Evolutionary conservation across 495 filamentous ascomycete species (phyloP).

Genomic region (Hypomontagnella monticulosa): DNA sequence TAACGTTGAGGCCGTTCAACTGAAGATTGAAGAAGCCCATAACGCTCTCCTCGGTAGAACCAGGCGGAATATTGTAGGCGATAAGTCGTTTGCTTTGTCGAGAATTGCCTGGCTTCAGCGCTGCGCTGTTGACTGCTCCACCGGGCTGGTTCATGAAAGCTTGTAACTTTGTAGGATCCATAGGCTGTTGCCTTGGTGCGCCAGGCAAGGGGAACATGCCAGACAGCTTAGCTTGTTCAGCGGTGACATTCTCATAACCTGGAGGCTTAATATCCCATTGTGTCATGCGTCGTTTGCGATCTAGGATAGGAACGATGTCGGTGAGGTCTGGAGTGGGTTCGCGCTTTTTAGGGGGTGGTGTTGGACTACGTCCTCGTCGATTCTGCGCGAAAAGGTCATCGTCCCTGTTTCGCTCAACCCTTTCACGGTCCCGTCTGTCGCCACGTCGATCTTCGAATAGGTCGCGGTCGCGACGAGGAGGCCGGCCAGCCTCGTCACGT

Average conservation of each 20-base stretch:
- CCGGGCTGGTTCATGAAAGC: constrained; percentile 93
- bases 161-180: constrained; percentile 94
- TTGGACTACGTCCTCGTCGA: constrained; percentile 75
- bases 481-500: constrained; percentile 71
- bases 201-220: constrained; percentile 99
- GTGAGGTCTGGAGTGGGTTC: constrained; percentile 97
- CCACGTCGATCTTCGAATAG: constrained; percentile 72
- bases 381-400: constrained; percentile 66
- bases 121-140: constrained; percentile 72
- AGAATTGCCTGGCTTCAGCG: constrained; percentile 90
- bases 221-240: constrained; percentile 98
- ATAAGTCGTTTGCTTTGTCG: constrained; percentile 93
- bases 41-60: constrained; percentile 73
- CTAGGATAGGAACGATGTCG: constrained; percentile 77
- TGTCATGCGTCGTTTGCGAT: constrained; percentile 88
- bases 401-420: constrained; percentile 58
- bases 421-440: constrained; percentile 58
- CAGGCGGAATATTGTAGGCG: constrained; percentile 78
- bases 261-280: constrained; percentile 99
- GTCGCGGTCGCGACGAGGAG: constrained; percentile 68
- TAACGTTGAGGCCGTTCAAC: constrained; percentile 91
- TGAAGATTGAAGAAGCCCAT: constrained; percentile 94
- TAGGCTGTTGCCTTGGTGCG: constrained; percentile 92
- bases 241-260: constrained; percentile 98
- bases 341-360: constrained; percentile 85